Evolutionary conservation across 1,284 basidiomycete species (phyloP).

Genomic region (Laetiporus sulphureus): DNA sequence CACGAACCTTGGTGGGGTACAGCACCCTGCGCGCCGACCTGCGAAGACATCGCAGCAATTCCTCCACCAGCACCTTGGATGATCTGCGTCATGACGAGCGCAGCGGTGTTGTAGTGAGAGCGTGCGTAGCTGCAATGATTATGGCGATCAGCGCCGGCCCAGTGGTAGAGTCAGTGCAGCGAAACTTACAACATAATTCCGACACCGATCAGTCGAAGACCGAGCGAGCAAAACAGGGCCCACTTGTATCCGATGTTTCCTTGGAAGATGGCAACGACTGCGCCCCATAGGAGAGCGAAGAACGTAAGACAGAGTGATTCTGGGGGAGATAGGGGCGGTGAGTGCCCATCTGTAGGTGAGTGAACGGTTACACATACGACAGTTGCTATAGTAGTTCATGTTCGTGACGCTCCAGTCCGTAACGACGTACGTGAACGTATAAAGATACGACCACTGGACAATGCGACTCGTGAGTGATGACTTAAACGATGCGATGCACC

Average conservation of each 20-base stretch:
- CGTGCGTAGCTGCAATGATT: slow-evolving; percentile 1
- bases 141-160: too few relatives aligned
- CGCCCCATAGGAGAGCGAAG: slow-evolving; percentile 3
- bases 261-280: background rate
- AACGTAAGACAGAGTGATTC: slow-evolving; percentile 4
- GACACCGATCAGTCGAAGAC: slow-evolving; percentile 64
- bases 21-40: slow-evolving; percentile 75
- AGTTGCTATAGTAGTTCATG: slow-evolving; percentile 4
- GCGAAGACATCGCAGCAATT: slow-evolving; percentile 61
- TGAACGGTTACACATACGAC: background rate
- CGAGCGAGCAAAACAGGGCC: slow-evolving; percentile 52
- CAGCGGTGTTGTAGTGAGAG: slow-evolving; percentile 24
- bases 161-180: too few relatives aligned
- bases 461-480: background rate
- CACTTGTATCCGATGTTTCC: slow-evolving; percentile 4
- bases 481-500: background rate
- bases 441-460: slow-evolving; percentile 40
- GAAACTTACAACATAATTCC: slow-evolving; percentile 64
- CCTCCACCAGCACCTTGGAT: slow-evolving; percentile 79
- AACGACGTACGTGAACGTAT: slow-evolving; percentile 54
- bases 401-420: slow-evolving; percentile 39
- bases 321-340: background rate
- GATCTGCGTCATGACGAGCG: slow-evolving; percentile 66
- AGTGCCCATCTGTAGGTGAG: too few relatives aligned
- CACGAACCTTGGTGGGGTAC: slow-evolving; percentile 45